Base-by-base conservation (phyloP, 306 rosid species). In the Astragalus membranaceus region DNA sequence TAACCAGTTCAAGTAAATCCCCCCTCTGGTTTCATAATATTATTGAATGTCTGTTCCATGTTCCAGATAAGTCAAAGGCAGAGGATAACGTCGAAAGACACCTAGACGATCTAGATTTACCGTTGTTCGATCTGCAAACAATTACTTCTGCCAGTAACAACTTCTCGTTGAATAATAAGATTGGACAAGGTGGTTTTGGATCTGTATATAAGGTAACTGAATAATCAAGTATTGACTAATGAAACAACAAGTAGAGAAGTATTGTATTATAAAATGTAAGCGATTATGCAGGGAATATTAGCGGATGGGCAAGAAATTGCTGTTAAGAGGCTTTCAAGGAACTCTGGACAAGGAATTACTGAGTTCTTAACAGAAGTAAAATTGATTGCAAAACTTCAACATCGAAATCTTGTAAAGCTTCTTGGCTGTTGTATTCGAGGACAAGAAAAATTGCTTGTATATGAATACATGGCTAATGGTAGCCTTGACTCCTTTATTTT, bases 121-220 rank as follows among this genome's bases (percentile, higher is more conserved):
- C 82, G 0, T 44, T 75, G 26, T 70, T 76, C 11, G 69, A 76
- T 54, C 50, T 83, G 3, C 41, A 64, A 54, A 73, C 74, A 44
- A 79, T 83, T 17, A 43, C 58, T 8, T 30, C 8, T 5, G 78
- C 78, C 46, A 79, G 75, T 23, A 54, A 30, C 52, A 58, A 69
- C 64, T 83, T 79, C 42, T 83, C 72, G 0, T 8, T 26, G 11
- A 46, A 73, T 51, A 83, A 72, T 55, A 83, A 76, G 37, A 75
- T 83, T 36, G 84, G 87, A 11, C 68, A 79, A 83, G 87, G 82
- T 64, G 87, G 84, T 36, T 83, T 83, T 79, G 84, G 87, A 63
- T 69, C 75, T 14, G 87, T 83, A 35, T 83, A 83, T 37, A 65
- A 50, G 80, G 85, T 77, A 60, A 44, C 23, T 57, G 17, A 15